Evolutionary conservation across 2,329 filamentous ascomycete genomes (phyloP).

Genomic region (Nemania sp.): DNA sequence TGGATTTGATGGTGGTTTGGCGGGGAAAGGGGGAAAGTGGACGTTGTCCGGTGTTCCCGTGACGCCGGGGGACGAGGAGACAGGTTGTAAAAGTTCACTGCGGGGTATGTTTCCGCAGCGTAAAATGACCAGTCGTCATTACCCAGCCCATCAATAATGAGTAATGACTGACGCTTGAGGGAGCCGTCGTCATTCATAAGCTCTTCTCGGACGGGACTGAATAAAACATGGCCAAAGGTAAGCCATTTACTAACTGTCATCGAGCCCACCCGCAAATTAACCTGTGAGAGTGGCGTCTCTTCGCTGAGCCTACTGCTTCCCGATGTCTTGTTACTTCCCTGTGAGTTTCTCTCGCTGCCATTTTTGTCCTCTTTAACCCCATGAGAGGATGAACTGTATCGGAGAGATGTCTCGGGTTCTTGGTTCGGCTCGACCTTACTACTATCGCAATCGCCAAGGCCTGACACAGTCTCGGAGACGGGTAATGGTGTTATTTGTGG

Average conservation of each 20-base stretch:
- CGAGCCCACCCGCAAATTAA: constrained; percentile 78
- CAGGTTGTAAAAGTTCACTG: constrained; percentile 76
- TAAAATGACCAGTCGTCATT: constrained; percentile 90
- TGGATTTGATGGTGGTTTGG: constrained; percentile 78
- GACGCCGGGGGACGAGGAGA: constrained; percentile 61
- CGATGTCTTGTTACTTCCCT: constrained; percentile 46
- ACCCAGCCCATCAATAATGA: constrained; percentile 83
- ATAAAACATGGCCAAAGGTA: constrained; percentile 80
- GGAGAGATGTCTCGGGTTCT: constrained; percentile 27
- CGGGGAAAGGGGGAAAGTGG: constrained; percentile 60
- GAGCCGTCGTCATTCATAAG: constrained; percentile 57
- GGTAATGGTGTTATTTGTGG: constrained; percentile 52
- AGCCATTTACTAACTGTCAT: constrained; percentile 89
- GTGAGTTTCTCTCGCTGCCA: constrained; percentile 46
- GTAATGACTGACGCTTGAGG: constrained; percentile 65
- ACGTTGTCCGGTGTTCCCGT: constrained; percentile 48
- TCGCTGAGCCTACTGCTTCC: constrained; percentile 55
- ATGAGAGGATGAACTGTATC: constrained; percentile 42
- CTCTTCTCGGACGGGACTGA: constrained; percentile 77
- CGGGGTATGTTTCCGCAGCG: constrained; percentile 77
- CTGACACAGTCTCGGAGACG: constrained; percentile 48
- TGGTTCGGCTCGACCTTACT: constrained; percentile 31
- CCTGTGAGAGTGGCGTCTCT: constrained; percentile 68
- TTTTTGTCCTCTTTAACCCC: constrained; percentile 29
- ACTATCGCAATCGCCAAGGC: constrained; percentile 46